Base-by-base conservation (phyloP, 1,284 basidiomycete genomes). In the Ganoderma sinense region DNA sequence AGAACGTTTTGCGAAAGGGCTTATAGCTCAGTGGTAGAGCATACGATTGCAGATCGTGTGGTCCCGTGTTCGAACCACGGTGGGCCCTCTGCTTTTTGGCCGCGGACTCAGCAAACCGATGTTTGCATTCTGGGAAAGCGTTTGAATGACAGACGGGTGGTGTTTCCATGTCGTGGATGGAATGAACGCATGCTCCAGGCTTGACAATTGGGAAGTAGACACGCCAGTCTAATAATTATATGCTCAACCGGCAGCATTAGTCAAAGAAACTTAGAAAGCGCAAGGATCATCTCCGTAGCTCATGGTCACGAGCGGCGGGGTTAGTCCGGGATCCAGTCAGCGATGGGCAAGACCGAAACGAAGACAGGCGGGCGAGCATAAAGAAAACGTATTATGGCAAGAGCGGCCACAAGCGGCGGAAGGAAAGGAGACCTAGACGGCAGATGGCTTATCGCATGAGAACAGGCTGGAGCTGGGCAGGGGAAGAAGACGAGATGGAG, bases 11-110 rank as follows among this genome's bases (percentile, higher is more conserved):
- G 23, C 13, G 4, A 11, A 39, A 11, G 69, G 69, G 65, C 65
- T 64, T 70, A 73, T 73, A 73, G 71, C 71, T 73, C 71, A 73
- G 71, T 73, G 71, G 71, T 73, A 73, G 71, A 73, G 71, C 71
- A 73, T 67, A 70, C 71, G 71, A 73, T 73, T 73, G 71, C 71
- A 73, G 71, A 73, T 73, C 71, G 71, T 70, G 43, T 23, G 65
- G 71, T 73, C 71, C 71, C 71, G 69, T 73, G 69, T 70, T 73
- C 71, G 71, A 73, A 70, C 69, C 71, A 73, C 71, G 71, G 71
- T 73, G 71, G 67, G 71, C 65, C 69, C 71, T 73, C 58, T 45
- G 58, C 56, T 68, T 65, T 68, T 62, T 56, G 10, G 33, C 36
- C 4, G 36, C 11, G 36, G 8, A 11, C 36, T 39, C 36, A 39